Conservation (phyloP, 2,329 filamentous ascomycete species). For the Coniochaeta sp. region DNA sequence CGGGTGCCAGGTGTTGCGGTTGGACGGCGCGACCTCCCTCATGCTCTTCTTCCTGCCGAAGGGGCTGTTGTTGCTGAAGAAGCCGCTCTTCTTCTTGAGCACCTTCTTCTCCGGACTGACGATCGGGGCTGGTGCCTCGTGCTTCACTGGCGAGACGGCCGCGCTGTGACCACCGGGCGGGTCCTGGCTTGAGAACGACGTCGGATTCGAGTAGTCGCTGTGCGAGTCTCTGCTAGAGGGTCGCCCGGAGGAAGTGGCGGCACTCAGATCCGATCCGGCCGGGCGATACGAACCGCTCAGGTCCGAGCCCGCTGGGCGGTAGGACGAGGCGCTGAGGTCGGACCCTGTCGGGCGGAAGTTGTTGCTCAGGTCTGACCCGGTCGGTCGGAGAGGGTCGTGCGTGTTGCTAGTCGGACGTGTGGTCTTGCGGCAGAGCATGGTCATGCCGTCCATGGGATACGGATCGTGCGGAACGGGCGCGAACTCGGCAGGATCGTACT, state of each 20-base stretch:
- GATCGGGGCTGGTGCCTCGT: constrained; percentile 32
- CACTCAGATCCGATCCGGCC: constrained; percentile 27
- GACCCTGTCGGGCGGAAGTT: not conserved
- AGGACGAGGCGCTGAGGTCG: not conserved
- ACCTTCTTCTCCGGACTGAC: constrained; percentile 58
- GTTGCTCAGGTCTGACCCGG: constrained; percentile 51
- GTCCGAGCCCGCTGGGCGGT: not conserved
- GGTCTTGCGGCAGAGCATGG: constrained; percentile 71
- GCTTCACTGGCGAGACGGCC: constrained; percentile 68
- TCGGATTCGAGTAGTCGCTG: constrained; percentile 86
- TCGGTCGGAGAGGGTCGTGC: constrained; percentile 19
- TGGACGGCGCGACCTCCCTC: constrained; percentile 49
- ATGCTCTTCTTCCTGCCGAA: constrained; percentile 94
- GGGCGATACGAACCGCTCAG: constrained; percentile 28
- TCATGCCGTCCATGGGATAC: constrained; percentile 94
- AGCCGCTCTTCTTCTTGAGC: constrained; percentile 68
- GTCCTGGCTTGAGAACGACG: constrained; percentile 82
- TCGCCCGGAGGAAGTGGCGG: constrained; percentile 53
- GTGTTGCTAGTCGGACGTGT: not conserved
- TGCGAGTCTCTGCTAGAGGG: constrained; percentile 81
- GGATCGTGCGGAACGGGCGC: constrained; percentile 79
- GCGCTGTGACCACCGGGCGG: constrained; percentile 60
- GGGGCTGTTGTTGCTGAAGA: constrained; percentile 88
- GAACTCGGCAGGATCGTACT: constrained; percentile 51
- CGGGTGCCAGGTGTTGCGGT: constrained; percentile 54